phyloP scores from a whole-genome alignment of 2,329 filamentous ascomycete genomes.

The Phialemoniopsis sp. region DNA sequence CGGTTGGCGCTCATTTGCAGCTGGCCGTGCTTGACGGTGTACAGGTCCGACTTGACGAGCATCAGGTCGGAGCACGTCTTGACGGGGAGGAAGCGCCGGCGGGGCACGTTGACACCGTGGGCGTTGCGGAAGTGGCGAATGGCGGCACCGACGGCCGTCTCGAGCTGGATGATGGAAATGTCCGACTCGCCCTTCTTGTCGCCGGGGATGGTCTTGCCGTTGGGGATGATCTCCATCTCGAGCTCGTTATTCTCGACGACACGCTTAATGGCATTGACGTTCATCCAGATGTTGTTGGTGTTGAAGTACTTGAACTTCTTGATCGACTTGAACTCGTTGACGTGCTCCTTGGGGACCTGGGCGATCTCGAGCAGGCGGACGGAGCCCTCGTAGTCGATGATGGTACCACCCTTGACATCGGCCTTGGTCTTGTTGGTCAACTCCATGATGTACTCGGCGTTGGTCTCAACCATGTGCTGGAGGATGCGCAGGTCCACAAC shows the following conservation, averaged over 20 bases:
- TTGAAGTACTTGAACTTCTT: slow-evolving; percentile 99
- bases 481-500: slow-evolving; percentile 97
- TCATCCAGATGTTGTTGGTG: slow-evolving; percentile 99
- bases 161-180: slow-evolving; percentile 94
- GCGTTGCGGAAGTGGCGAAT: slow-evolving; percentile 99
- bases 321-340: slow-evolving; percentile 99
- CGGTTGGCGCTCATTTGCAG: slow-evolving; percentile 94
- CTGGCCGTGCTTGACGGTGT: slow-evolving; percentile 98
- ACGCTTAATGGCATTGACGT: slow-evolving; percentile 94
- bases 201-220: slow-evolving; percentile 96
- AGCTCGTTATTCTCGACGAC: slow-evolving; percentile 98
- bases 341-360: slow-evolving; percentile 98
- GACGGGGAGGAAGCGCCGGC: slow-evolving; percentile 96
- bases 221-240: slow-evolving; percentile 99
- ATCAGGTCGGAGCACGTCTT: slow-evolving; percentile 99
- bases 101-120: slow-evolving; percentile 97
- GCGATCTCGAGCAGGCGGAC: slow-evolving; percentile 97
- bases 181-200: slow-evolving; percentile 99
- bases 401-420: slow-evolving; percentile 99
- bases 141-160: slow-evolving; percentile 96
- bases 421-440: slow-evolving; percentile 99
- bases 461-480: slow-evolving; percentile 98
- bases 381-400: slow-evolving; percentile 98
- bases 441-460: slow-evolving; percentile 99
- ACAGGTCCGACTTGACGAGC: slow-evolving; percentile 99